Base-by-base conservation (phyloP, 2,329 filamentous ascomycete genomes). In the Paradendryphiella salina region DNA sequence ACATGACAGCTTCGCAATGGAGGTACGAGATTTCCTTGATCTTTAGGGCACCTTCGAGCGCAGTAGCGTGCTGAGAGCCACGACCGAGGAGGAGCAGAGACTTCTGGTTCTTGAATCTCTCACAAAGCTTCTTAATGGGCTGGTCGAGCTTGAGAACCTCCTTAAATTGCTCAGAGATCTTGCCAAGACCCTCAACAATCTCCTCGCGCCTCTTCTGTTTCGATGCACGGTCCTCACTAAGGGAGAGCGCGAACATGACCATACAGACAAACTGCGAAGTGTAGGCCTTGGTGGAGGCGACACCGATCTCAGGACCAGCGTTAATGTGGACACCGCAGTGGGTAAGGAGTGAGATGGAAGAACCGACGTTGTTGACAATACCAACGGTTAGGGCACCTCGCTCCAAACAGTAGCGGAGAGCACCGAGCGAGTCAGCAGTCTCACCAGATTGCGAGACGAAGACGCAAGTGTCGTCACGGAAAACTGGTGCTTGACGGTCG, bases 1-100 rank as follows among this genome's bases (percentile, higher is more conserved):
- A 97, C 94, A 99, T 99, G 81, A 99, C 94, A 66, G 94, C 94
- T 80, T 99, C 94, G 77, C 94, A 99, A 78, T 99, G 94, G 53
- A 99, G 89, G 78, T 99, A 99, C 14, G 93, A 97, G 69, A 99
- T 99, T 80, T 99, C 94, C 85, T 99, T 99, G 78, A 99, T 99
- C 83, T 99, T 99, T 65, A 99, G 82, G 41, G 94, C 94, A 77
- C 84, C 94, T 81, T 99, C 94, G 17, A 99, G 85, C 49, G 94
- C 94, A 66, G 94, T 99, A 54, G 93, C 92, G 81, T 92, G 96
- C 79, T 99, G 94, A 73, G 90, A 90, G 64, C 94, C 94, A 81
- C 94, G 89, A 55, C 94, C 94, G 55, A 99, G 84, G 46, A 99
- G 85, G 56, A 99, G 82, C 68, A 99, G 78, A 61, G 89, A 95